Evolutionary conservation across 2,329 filamentous ascomycete species (phyloP).

Genomic region (Epicoccum nigrum): DNA sequence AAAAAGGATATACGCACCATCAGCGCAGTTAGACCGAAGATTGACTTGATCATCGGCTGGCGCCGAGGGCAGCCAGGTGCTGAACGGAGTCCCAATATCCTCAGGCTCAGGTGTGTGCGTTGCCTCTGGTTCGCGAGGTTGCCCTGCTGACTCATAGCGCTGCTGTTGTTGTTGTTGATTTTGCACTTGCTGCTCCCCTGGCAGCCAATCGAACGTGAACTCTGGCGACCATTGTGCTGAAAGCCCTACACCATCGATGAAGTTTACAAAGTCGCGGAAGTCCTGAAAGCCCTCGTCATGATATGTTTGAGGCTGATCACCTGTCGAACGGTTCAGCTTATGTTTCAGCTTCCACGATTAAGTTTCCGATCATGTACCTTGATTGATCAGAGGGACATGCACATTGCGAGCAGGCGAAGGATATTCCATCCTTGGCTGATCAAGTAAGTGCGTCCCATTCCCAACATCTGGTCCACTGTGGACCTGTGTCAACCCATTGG

Average conservation of each 20-base stretch:
- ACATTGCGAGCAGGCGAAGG: slow-evolving; percentile 17
- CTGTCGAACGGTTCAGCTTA: not conserved
- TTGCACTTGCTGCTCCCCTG: slow-evolving; percentile 19
- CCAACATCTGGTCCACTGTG: not conserved
- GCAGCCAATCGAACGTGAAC: slow-evolving; percentile 39
- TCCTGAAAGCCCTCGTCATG: slow-evolving; percentile 38
- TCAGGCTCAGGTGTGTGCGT: slow-evolving; percentile 28
- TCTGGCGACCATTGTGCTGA: slow-evolving; percentile 42
- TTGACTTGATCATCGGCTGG: slow-evolving; percentile 37
- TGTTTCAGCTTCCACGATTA: not conserved
- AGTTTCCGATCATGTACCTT: slow-evolving; percentile 5
- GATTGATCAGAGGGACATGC: slow-evolving; percentile 22
- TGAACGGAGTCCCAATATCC: slow-evolving; percentile 41
- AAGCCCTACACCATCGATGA: slow-evolving; percentile 41
- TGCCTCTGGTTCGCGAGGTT: slow-evolving; percentile 26
- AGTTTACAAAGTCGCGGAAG: slow-evolving; percentile 42
- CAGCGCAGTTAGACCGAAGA: slow-evolving; percentile 26
- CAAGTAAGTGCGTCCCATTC: not conserved
- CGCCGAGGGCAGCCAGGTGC: slow-evolving; percentile 39
- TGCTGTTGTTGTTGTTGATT: slow-evolving; percentile 23
- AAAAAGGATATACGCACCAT: slow-evolving; percentile 19
- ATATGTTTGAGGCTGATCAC: slow-evolving; percentile 15
- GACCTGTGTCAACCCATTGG: slow-evolving; percentile 1
- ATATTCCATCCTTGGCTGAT: slow-evolving; percentile 19
- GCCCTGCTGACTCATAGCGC: slow-evolving; percentile 22